Percentiles rank a stretch among this genome's conserved stretches.
Conservation (phyloP, 106 monocot species). For the Dendrobium catenatum region DNA sequence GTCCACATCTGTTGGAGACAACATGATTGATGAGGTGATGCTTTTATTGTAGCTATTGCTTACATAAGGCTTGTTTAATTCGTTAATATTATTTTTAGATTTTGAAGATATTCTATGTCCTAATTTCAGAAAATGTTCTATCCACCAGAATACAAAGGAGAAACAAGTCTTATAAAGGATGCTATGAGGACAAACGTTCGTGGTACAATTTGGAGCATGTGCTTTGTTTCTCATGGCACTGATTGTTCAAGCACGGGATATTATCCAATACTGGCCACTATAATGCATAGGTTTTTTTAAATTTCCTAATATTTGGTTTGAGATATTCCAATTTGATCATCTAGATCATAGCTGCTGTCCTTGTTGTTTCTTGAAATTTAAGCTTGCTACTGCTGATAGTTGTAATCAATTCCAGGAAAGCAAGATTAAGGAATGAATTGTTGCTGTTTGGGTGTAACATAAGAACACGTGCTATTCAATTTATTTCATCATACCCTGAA, state of each 20-base stretch:
- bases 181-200: slow-evolving; percentile 14
- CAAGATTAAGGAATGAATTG: slow-evolving; percentile 55
- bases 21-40: slow-evolving; percentile 55
- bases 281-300: slow-evolving; percentile 67
- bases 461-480: slow-evolving; percentile 19
- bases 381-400: not conserved
- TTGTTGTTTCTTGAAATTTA: slow-evolving; percentile 3
- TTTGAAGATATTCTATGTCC: slow-evolving; percentile 74
- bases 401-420: slow-evolving; percentile 47
- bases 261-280: slow-evolving; percentile 54
- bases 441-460: slow-evolving; percentile 56
- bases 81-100: slow-evolving; percentile 56
- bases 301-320: not conserved
- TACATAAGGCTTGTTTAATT: slow-evolving; percentile 32
- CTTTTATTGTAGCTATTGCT: not conserved
- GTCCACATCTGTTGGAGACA: slow-evolving; percentile 33
- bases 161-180: slow-evolving; percentile 15
- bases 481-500: slow-evolving; percentile 54
- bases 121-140: slow-evolving; percentile 89
- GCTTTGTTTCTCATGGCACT: slow-evolving; percentile 62
- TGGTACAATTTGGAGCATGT: slow-evolving; percentile 98
- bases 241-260: slow-evolving; percentile 21
- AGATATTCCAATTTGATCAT: not conserved
- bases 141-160: slow-evolving; percentile 63
- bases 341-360: not conserved